phyloP scores from a whole-genome alignment of 495 filamentous ascomycete genomes.

The Talaromyces liani region DNA sequence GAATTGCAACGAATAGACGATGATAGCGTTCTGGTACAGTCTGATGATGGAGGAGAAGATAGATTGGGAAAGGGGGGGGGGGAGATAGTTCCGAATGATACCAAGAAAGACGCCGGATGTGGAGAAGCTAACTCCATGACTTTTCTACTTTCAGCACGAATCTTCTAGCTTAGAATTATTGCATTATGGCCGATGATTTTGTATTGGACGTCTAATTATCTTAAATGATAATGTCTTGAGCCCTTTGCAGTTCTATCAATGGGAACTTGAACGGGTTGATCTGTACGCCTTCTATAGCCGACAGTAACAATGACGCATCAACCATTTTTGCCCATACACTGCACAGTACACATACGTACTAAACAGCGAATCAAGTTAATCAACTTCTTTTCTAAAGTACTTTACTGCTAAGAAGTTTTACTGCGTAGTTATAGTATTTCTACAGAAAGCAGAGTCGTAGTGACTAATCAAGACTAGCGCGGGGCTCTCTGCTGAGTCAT shows the following conservation, averaged over 20 bases:
- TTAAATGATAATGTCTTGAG: too few species aligned
- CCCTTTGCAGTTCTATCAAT: too few species aligned
- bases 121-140: neutral
- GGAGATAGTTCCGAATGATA: neutral
- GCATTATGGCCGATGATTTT: too few species aligned
- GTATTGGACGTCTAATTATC: too few species aligned
- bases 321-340: neutral
- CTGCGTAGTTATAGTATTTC: neutral
- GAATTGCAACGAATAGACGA: neutral
- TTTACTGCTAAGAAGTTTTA: neutral
- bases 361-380: neutral
- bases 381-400: neutral
- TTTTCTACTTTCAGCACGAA: neutral
- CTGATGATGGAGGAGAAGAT: neutral
- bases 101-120: neutral
- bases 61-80: neutral
- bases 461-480: constrained; percentile 1
- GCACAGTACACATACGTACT: neutral
- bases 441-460: neutral
- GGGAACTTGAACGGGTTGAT: neutral
- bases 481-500: constrained; percentile 8
- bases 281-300: neutral
- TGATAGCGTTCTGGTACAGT: neutral
- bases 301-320: neutral
- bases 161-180: too few species aligned